Conservation (phyloP, 2,329 filamentous ascomycete species). For the Fusarium abutilonis region DNA sequence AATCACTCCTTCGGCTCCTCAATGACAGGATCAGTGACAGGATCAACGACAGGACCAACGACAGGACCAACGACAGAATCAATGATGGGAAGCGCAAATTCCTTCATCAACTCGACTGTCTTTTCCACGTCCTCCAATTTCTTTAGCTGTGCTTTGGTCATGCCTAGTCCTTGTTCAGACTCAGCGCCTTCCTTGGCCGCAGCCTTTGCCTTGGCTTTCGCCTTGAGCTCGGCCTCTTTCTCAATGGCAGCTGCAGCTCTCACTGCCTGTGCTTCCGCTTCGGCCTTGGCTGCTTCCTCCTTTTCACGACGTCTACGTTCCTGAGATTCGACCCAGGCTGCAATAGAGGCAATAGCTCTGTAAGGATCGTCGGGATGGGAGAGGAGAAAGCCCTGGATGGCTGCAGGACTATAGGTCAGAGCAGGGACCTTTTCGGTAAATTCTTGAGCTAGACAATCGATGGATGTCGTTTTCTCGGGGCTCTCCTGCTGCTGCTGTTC, state of each 20-base stretch:
- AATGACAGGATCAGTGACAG: too few species aligned
- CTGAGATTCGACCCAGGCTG: conserved; percentile 20
- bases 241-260: neutral
- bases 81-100: too few species aligned
- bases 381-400: conserved; percentile 33
- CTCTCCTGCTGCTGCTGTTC: neutral
- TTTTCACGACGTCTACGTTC: neutral
- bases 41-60: too few species aligned
- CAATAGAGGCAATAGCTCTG: conserved; percentile 12
- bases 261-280: neutral
- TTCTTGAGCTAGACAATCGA: conserved; percentile 10
- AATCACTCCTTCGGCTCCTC: too few species aligned
- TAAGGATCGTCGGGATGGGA: conserved; percentile 21
- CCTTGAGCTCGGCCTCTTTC: neutral
- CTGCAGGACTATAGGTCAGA: conserved; percentile 30
- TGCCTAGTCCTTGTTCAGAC: too few species aligned
- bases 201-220: neutral
- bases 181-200: neutral
- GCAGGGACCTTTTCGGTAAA: conserved; percentile 23
- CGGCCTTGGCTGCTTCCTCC: neutral
- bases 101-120: too few species aligned
- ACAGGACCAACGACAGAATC: too few species aligned
- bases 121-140: too few species aligned
- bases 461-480: neutral
- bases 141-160: too few species aligned